Evolutionary conservation across 495 filamentous ascomycete species (phyloP), one percentile per base, ranked within the genome.

Genomic region (Neurospora hispaniola): DNA sequence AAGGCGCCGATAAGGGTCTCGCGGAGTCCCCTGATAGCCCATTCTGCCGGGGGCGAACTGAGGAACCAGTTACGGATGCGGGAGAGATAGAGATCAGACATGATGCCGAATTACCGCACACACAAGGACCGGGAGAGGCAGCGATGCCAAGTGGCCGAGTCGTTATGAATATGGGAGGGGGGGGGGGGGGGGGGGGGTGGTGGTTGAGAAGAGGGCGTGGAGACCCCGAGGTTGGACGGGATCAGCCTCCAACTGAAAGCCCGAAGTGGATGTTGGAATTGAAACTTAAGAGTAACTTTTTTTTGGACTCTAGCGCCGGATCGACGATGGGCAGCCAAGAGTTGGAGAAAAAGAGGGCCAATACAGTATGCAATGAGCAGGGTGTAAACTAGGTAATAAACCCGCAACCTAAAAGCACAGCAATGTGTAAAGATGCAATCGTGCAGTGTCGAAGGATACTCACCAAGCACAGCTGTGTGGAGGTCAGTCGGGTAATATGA

Each of bases 21-120:
- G 75, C 93, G 90, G 12, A 94, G 82, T 73, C 88, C 87, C 41
- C 85, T 87, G 43, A 94, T 86, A 14, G 85, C 88, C 88, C 92
- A 97, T 87, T 97, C 94, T 71, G 92, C 89, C 5, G 95, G 96
- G 3, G 96, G 96, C 40, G 93, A 97, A 73, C 90, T 89, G 71
- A 95, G 83, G 75, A 98, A 84, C 96, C 96, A 98, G 84, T 90
- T 93, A 71, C 93, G 90, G 41, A 93, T 78, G 72, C 90, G 88
- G 8, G 91, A 90, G 14, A 96, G 86, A 75, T 94, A 90, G 59
- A 85, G 80, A 75, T 84, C 82, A 38, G 84, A 85, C 86, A 88
- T 88, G 39, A 42, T 74, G 76, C 66, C 46, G n/a, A 59, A 54
- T 31, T 38, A 35, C 27, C 62, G 70, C 27, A 66, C 14, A 18